phyloP scores from a whole-genome alignment of 148 eudicot species.

The Amaranthus palmeri region DNA sequence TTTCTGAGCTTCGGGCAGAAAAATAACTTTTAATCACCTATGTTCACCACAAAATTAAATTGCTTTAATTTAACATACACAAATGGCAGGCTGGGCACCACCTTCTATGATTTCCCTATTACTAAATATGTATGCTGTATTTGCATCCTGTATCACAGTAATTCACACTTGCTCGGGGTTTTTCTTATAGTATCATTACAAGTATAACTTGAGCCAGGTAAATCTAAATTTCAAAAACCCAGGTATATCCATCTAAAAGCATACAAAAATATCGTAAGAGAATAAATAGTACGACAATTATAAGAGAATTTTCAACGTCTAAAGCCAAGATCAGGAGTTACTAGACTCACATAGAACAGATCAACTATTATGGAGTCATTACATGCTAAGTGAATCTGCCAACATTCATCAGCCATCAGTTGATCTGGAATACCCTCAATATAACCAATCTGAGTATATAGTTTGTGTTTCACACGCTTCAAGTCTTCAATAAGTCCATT shows the following conservation, averaged over 20 bases:
- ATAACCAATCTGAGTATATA: constrained; percentile 55
- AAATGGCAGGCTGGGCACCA: neutral
- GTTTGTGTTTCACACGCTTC: constrained; percentile 73
- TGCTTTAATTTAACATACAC: neutral
- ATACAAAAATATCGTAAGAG: neutral
- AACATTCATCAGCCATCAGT: constrained; percentile 71
- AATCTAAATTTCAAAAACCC: too few relatives aligned
- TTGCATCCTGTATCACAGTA: neutral
- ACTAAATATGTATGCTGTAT: neutral
- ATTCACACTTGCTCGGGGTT: neutral
- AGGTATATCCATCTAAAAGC: neutral
- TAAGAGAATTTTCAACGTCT: neutral
- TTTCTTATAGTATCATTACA: neutral
- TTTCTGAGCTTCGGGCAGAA: too few relatives aligned
- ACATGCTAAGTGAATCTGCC: constrained; percentile 73
- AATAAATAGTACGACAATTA: neutral
- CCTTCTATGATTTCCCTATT: neutral
- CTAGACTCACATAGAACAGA: constrained; percentile 61
- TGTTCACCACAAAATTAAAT: neutral
- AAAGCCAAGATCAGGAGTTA: constrained; percentile 8
- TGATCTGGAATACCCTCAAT: constrained; percentile 53
- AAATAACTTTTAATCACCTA: too few relatives aligned
- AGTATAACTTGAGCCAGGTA: neutral
- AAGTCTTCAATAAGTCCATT: constrained; percentile 94
- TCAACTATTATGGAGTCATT: constrained; percentile 79